A percentile compares a stretch with the other conserved stretches of the same genome.
Evolutionary conservation across 2,329 filamentous ascomycete genomes (phyloP).

Genomic region (Aureobasidium mangrovei): DNA sequence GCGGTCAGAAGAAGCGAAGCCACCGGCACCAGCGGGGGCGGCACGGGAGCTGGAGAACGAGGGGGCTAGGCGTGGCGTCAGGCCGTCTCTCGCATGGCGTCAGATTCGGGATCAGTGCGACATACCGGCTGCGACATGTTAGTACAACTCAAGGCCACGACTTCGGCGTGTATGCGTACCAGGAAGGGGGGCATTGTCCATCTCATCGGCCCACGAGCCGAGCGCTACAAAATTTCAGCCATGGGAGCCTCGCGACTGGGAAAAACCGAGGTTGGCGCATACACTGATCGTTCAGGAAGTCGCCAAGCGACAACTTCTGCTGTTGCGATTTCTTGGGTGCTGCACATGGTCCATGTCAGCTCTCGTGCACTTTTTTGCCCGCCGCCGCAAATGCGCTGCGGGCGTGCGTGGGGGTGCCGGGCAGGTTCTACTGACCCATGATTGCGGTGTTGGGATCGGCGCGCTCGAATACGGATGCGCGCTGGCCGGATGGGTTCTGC

Average conservation of each 20-base stretch:
- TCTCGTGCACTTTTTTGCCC: constrained; percentile 6
- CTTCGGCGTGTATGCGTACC: constrained; percentile 17
- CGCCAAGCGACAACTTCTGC: constrained; percentile 96
- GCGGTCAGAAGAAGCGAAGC: neutral
- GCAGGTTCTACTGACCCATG: constrained; percentile 38
- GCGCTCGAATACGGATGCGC: constrained; percentile 16
- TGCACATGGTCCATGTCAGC: constrained; percentile 32
- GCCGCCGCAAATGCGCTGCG: constrained; percentile 19
- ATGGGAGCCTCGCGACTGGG: constrained; percentile 18
- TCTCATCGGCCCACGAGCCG: constrained; percentile 98
- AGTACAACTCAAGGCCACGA: neutral
- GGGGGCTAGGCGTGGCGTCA: neutral
- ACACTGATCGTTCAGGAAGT: constrained; percentile 91
- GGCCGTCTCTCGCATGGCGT: neutral
- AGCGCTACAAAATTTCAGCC: constrained; percentile 44
- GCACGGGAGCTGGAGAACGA: constrained; percentile 6
- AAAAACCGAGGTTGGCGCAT: constrained; percentile 34
- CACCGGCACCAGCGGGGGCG: neutral
- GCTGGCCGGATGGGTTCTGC: constrained; percentile 2
- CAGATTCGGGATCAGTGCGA: neutral
- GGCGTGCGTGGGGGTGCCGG: neutral
- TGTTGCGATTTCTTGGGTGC: constrained; percentile 88
- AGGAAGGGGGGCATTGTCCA: constrained; percentile 51
- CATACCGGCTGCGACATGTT: constrained; percentile 7
- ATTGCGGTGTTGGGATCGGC: constrained; percentile 38